phyloP scores from a whole-genome alignment of 1,284 basidiomycete species.

The Austroboletus olivaceoglutinosus region DNA sequence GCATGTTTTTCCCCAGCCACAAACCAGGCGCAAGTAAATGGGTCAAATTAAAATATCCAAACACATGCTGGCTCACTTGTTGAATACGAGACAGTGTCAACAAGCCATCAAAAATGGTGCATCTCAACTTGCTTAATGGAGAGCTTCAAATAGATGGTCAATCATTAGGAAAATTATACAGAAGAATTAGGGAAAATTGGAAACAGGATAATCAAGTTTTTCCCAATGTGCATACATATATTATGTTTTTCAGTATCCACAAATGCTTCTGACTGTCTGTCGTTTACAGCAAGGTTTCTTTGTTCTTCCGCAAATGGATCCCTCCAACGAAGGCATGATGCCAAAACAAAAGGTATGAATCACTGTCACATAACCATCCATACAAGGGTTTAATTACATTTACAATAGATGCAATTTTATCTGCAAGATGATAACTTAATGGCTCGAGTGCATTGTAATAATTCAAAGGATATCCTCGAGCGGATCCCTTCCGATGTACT shows the following conservation, averaged over 20 bases:
- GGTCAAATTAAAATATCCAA: not conserved
- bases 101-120: not conserved
- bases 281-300: no score
- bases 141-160: slow-evolving; percentile 25
- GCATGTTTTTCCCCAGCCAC: slow-evolving; percentile 29
- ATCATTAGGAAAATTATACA: slow-evolving; percentile 39
- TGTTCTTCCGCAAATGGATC: no score
- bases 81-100: not conserved
- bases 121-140: not conserved
- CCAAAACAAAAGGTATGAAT: not conserved
- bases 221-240: slow-evolving; percentile 18
- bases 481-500: not conserved
- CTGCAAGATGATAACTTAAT: not conserved
- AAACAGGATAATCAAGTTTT: slow-evolving; percentile 37
- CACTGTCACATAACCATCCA: not conserved
- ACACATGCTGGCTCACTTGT: not conserved
- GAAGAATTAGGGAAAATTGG: slow-evolving; percentile 31
- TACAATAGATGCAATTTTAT: slow-evolving; percentile 35
- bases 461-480: slow-evolving; percentile 21
- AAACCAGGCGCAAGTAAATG: not conserved
- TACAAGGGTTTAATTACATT: slow-evolving; percentile 5
- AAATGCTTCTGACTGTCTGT: no score
- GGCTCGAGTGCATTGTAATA: not conserved
- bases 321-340: slow-evolving; percentile 1
- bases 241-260: no score